Percentiles rank a stretch among this genome's conserved stretches.
Evolutionary conservation across 2,329 filamentous ascomycete genomes (phyloP).

Genomic region (Colletotrichum lindemuthianum): DNA sequence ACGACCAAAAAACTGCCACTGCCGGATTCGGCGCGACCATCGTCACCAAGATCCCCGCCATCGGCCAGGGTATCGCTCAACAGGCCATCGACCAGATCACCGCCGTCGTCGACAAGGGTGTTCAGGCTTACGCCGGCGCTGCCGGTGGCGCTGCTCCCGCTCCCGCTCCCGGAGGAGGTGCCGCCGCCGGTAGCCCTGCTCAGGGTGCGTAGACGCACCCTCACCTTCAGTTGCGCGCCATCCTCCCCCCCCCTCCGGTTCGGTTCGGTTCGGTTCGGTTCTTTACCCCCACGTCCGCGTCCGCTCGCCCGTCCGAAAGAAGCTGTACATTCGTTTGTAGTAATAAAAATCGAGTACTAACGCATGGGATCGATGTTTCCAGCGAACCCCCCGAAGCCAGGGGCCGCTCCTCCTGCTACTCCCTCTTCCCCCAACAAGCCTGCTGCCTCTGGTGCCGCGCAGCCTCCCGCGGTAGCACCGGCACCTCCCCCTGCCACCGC

Average conservation of each 20-base stretch:
- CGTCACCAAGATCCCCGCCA: constrained; percentile 41
- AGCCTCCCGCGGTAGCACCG: neutral
- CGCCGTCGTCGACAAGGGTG: constrained; percentile 37
- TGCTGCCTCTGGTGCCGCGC: neutral
- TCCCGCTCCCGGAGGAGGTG: constrained; percentile 7
- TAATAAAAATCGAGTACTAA: constrained; percentile 14
- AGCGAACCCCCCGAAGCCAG: constrained; percentile 10
- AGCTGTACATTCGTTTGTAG: neutral
- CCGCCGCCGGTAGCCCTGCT: neutral
- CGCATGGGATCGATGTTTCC: constrained; percentile 3
- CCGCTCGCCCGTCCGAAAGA: constrained; percentile 6
- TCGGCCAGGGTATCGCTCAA: constrained; percentile 42
- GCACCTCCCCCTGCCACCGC: neutral
- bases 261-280: neutral
- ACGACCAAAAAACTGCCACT: constrained; percentile 37
- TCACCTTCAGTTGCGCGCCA: constrained; percentile 16
- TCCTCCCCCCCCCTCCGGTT: neutral
- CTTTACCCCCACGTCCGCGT: constrained; percentile 1
- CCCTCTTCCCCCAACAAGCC: constrained; percentile 3
- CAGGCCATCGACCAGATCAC: constrained; percentile 39
- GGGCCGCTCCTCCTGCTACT: constrained; percentile 4
- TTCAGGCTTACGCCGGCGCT: constrained; percentile 32
- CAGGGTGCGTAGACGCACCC: constrained; percentile 27
- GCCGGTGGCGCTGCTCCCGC: constrained; percentile 22
- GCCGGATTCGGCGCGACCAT: constrained; percentile 38